Percentiles rank a stretch among this genome's conserved stretches.
Evolutionary conservation across 192 early-diverging fungal genomes (phyloP).

Genomic region (Podila epigama): DNA sequence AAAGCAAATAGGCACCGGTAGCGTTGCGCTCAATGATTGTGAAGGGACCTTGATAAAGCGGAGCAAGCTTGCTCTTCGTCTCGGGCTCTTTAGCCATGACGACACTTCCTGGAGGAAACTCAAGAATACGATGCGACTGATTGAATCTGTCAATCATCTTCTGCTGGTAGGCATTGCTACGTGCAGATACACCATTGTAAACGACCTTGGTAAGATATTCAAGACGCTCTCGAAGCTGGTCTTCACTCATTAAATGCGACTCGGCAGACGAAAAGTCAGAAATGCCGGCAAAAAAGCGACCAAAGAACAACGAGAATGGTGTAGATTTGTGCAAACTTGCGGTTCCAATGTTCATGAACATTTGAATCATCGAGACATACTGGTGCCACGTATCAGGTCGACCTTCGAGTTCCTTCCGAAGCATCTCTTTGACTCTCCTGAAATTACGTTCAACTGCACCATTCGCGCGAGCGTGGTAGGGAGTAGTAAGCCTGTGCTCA

Average conservation of each 20-base stretch:
- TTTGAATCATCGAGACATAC: constrained; percentile 38
- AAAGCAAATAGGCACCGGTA: not conserved
- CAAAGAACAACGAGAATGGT: constrained; percentile 50
- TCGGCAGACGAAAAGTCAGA: not conserved
- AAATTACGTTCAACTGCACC: constrained; percentile 51
- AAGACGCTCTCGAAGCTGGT: not conserved
- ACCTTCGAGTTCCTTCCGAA: constrained; percentile 28
- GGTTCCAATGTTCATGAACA: constrained; percentile 26
- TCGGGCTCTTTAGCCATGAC: not conserved
- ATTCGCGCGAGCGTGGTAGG: constrained; percentile 54
- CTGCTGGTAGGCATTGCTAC: not conserved
- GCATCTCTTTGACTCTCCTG: constrained; percentile 3
- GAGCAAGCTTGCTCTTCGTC: not conserved
- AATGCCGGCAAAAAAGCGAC: not conserved
- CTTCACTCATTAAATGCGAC: not conserved
- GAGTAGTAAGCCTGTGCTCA: constrained; percentile 42
- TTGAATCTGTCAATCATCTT: not conserved
- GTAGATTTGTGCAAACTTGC: constrained; percentile 3
- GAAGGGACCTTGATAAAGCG: not conserved
- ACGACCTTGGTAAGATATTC: not conserved
- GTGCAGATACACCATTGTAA: not conserved
- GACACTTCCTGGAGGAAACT: not conserved
- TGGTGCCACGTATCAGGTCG: constrained; percentile 13
- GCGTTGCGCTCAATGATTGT: not conserved
- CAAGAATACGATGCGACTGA: not conserved